Evolutionary conservation across 2,329 filamentous ascomycete genomes (phyloP).

Genomic region (Berkeleyomyces basicola): DNA sequence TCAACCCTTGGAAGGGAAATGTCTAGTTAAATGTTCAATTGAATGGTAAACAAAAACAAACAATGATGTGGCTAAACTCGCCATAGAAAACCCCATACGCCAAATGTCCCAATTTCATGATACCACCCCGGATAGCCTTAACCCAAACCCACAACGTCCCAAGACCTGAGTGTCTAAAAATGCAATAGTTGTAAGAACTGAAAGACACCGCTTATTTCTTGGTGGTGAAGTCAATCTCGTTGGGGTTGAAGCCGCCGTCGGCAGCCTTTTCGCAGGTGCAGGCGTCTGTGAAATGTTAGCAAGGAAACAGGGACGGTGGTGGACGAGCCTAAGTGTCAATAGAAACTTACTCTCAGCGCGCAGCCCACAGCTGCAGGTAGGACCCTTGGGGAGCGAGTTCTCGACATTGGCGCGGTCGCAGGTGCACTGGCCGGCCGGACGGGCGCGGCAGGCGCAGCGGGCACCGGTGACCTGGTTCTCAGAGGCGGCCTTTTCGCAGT

Average conservation of each 20-base stretch:
- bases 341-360: slow-evolving; percentile 46
- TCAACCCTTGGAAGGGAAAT: not conserved
- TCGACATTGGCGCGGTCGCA: slow-evolving; percentile 57
- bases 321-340: not conserved
- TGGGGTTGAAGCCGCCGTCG: slow-evolving; percentile 43
- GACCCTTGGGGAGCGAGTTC: slow-evolving; percentile 44
- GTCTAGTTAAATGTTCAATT: not conserved
- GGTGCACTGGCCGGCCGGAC: slow-evolving; percentile 65
- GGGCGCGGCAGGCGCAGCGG: slow-evolving; percentile 69
- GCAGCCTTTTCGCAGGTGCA: slow-evolving; percentile 73
- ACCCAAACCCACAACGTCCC: not conserved
- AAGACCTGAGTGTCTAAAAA: not conserved
- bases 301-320: not conserved
- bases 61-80: not conserved
- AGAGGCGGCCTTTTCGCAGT: slow-evolving; percentile 54
- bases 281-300: slow-evolving; percentile 28
- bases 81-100: not conserved
- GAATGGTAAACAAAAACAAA: not conserved
- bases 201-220: slow-evolving; percentile 27
- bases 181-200: not conserved
- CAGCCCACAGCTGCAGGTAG: slow-evolving; percentile 61
- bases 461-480: slow-evolving; percentile 63
- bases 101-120: not conserved
- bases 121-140: not conserved
- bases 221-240: slow-evolving; percentile 81